These are phyloP conservation scores for Solanum pinnatisectum DNA, from an alignment of 257 asterid genomes.

Conservation along the genomic window DNA sequence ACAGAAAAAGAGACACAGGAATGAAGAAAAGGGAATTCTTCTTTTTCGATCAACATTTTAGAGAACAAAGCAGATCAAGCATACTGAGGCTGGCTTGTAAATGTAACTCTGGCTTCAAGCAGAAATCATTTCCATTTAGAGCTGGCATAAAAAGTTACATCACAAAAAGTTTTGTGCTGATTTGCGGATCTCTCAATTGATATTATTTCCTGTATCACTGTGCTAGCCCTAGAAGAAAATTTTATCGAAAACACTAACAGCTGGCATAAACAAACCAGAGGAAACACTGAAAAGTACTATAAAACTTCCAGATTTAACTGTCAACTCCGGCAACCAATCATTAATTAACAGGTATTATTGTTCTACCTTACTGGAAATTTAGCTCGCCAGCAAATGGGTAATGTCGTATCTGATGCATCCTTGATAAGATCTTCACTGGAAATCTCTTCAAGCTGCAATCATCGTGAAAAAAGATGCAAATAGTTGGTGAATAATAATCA, in stretches of 20 bases:
- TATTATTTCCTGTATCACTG: background rate
- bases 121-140: background rate
- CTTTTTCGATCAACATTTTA: background rate
- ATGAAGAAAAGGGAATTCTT: background rate
- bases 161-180: background rate
- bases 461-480: background rate
- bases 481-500: background rate
- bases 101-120: background rate
- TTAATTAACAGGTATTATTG: background rate
- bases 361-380: constrained; percentile 43
- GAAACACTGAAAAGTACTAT: background rate
- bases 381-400: constrained; percentile 64
- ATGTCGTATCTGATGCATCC: constrained; percentile 48
- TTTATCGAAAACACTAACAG: background rate
- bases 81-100: background rate
- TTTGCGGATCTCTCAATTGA: background rate
- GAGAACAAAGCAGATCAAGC: background rate
- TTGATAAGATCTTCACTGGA: constrained; percentile 37
- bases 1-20: background rate
- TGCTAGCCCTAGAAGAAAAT: background rate
- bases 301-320: background rate
- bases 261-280: background rate
- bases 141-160: background rate
- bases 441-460: constrained; percentile 41
- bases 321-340: background rate